phyloP scores from a whole-genome alignment of 495 filamentous ascomycete species.

The Umbilicaria muhlenbergii region DNA sequence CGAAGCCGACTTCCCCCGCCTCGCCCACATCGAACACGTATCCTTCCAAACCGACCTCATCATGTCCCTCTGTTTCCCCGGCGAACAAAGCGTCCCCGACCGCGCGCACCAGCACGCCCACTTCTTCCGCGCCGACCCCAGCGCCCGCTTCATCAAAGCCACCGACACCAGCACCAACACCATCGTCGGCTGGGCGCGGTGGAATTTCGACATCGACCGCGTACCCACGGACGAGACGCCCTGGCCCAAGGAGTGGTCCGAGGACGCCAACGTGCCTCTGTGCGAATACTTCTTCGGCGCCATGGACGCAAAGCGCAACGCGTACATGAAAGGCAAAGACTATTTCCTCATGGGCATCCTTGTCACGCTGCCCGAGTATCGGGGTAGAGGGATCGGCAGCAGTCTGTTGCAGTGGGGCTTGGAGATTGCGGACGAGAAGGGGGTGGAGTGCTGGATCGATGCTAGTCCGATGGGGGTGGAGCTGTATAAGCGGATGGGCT shows the following conservation, averaged over 20 bases:
- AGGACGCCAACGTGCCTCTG: not conserved
- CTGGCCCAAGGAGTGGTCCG: not conserved
- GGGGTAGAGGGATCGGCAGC: constrained; percentile 32
- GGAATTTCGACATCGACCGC: not conserved
- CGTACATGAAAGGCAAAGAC: not conserved
- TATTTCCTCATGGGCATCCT: constrained; percentile 16
- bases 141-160: constrained; percentile 1
- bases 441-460: constrained; percentile 33
- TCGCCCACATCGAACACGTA: not conserved
- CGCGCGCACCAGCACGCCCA: not conserved
- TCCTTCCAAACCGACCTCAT: not conserved
- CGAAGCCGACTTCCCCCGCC: not conserved
- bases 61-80: not conserved
- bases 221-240: not conserved
- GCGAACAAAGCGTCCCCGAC: not conserved
- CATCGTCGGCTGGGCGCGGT: not conserved
- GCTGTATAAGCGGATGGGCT: constrained; percentile 38
- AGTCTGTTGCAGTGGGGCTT: constrained; percentile 33
- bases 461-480: constrained; percentile 29
- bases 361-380: constrained; percentile 25
- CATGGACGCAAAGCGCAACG: not conserved
- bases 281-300: not conserved
- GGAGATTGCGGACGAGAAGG: constrained; percentile 29
- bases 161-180: not conserved
- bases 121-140: not conserved